Evolutionary conservation across 1,284 basidiomycete genomes (phyloP).

Genomic region (Naganishia sp.): DNA sequence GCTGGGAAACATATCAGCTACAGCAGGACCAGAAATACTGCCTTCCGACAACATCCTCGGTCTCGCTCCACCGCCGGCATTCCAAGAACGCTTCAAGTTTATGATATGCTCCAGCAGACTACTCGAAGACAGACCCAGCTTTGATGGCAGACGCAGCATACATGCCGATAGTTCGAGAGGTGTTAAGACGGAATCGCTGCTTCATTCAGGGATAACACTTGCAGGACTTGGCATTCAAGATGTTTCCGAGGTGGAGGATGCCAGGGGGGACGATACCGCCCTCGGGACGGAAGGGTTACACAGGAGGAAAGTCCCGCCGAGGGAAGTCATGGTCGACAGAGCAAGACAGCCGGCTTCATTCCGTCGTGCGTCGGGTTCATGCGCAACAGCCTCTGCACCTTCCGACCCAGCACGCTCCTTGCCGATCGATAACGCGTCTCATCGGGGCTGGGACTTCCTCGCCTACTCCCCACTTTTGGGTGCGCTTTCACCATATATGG

Average conservation of each 20-base stretch:
- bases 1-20: not conserved
- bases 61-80: constrained; percentile 24
- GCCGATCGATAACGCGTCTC: not conserved
- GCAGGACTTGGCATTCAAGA: constrained; percentile 12
- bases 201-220: not conserved
- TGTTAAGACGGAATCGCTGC: too few species aligned
- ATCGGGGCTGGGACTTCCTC: constrained; percentile 10
- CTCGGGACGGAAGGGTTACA: not conserved
- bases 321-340: not conserved
- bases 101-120: constrained; percentile 30
- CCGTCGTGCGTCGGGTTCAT: constrained; percentile 8
- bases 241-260: not conserved
- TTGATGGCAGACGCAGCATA: not conserved
- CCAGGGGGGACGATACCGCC: too few species aligned
- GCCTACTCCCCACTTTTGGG: constrained; percentile 9
- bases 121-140: constrained; percentile 19
- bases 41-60: constrained; percentile 1
- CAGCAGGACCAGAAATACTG: not conserved
- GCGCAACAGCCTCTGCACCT: not conserved
- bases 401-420: not conserved
- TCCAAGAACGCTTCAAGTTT: constrained; percentile 28
- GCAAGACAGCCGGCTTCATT: constrained; percentile 9
- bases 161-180: not conserved
- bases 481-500: constrained; percentile 4
- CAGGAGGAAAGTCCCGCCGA: not conserved